These are phyloP conservation scores for Ascochyta rabiei DNA, from an alignment of 2,329 filamentous ascomycete genomes.

Conservation along the genomic window DNA sequence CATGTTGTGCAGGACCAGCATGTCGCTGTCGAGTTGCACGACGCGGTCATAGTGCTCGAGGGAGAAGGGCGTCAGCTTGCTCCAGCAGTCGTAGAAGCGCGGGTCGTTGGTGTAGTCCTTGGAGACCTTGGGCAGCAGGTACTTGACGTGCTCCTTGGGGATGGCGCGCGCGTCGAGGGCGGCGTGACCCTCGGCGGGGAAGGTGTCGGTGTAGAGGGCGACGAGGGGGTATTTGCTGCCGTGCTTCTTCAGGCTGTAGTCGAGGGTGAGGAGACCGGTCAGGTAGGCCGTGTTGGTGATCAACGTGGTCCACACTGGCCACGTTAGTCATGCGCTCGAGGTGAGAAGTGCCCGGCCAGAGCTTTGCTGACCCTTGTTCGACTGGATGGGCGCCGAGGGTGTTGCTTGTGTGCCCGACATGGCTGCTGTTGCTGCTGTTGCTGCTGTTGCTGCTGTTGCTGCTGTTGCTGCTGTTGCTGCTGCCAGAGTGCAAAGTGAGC, in stretches of 20 bases:
- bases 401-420: constrained; percentile 22
- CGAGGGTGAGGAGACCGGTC: constrained; percentile 79
- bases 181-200: constrained; percentile 70
- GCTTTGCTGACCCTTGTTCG: constrained; percentile 46
- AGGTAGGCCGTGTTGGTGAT: constrained; percentile 87
- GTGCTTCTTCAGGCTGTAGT: constrained; percentile 72
- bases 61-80: constrained; percentile 80
- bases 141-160: constrained; percentile 70
- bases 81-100: constrained; percentile 90
- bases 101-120: constrained; percentile 78
- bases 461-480: too few species aligned
- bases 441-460: too few species aligned
- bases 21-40: constrained; percentile 86
- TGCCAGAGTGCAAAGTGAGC: neutral
- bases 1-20: constrained; percentile 84
- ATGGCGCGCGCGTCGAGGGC: constrained; percentile 75
- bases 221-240: constrained; percentile 77
- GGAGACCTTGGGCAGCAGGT: constrained; percentile 69
- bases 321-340: constrained; percentile 16
- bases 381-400: constrained; percentile 34
- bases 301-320: constrained; percentile 79
- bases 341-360: constrained; percentile 8
- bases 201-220: constrained; percentile 80
- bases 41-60: constrained; percentile 78
- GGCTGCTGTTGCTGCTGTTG: neutral